Evolutionary conservation across 805 yeast genomes (phyloP).

Genomic region (Nakazawaea peltata): DNA sequence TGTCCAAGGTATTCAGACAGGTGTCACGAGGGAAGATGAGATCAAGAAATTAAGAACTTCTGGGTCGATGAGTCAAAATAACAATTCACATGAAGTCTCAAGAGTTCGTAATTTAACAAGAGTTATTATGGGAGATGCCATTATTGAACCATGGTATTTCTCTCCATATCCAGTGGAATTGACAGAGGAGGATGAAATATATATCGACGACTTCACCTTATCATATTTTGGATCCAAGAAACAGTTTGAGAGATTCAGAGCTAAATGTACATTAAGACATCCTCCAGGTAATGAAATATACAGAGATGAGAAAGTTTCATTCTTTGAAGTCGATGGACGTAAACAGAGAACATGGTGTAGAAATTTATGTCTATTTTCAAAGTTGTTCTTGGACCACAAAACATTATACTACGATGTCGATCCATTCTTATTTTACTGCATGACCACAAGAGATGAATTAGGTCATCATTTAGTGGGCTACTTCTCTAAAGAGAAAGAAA

Average conservation of each 20-base stretch:
- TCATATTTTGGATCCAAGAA: constrained; percentile 82
- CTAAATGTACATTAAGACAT: constrained; percentile 81
- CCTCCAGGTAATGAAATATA: constrained; percentile 99
- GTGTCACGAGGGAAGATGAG: constrained; percentile 82
- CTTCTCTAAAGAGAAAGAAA: constrained; percentile 94
- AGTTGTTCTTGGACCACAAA: constrained; percentile 90
- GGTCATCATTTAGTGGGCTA: constrained; percentile 97
- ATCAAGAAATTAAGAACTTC: constrained; percentile 84
- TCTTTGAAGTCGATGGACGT: constrained; percentile 96
- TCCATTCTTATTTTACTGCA: constrained; percentile 92
- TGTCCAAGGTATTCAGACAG: constrained; percentile 74
- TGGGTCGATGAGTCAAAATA: constrained; percentile 94
- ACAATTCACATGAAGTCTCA: constrained; percentile 73
- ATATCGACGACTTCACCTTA: constrained; percentile 85
- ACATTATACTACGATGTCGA: constrained; percentile 96
- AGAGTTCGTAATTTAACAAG: constrained; percentile 77
- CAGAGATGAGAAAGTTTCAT: constrained; percentile 85
- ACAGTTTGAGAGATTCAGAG: constrained; percentile 88
- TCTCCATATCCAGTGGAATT: constrained; percentile 94
- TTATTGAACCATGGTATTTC: constrained; percentile 98
- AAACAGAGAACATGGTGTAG: constrained; percentile 97
- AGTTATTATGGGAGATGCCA: constrained; percentile 80
- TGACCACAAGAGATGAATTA: constrained; percentile 81
- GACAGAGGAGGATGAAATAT: constrained; percentile 85
- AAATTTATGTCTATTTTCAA: constrained; percentile 83